phyloP scores from a whole-genome alignment of 148 eudicot species.

The Rhododendron ovatum region DNA sequence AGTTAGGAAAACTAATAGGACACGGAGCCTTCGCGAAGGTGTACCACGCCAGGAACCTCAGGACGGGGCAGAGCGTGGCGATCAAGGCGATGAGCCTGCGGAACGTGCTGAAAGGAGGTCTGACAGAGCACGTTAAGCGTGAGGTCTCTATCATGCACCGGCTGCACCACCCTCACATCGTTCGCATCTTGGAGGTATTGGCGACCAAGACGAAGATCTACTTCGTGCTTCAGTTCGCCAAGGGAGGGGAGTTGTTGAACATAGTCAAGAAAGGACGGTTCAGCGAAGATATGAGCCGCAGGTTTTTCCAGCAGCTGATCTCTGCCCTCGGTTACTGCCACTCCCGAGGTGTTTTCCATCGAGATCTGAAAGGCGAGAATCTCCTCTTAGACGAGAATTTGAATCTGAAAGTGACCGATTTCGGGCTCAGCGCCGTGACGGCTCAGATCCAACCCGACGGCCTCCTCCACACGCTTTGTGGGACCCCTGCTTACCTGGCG shows the following conservation, averaged over 20 bases:
- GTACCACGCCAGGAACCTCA: constrained; percentile 51
- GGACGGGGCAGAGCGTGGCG: constrained; percentile 59
- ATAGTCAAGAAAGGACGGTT: constrained; percentile 51
- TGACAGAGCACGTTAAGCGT: constrained; percentile 34
- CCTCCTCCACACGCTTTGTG: constrained; percentile 58
- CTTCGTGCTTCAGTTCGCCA: constrained; percentile 64
- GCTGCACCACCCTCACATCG: constrained; percentile 52
- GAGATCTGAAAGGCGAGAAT: constrained; percentile 68
- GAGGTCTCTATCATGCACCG: constrained; percentile 62
- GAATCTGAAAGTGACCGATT: constrained; percentile 52
- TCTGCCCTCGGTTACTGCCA: constrained; percentile 64
- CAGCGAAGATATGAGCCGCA: constrained; percentile 61
- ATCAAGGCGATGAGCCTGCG: constrained; percentile 46
- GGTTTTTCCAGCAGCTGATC: constrained; percentile 60
- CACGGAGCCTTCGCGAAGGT: constrained; percentile 68
- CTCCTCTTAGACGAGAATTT: constrained; percentile 59
- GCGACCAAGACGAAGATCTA: constrained; percentile 56
- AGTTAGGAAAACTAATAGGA: constrained; percentile 55
- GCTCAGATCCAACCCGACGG: constrained; percentile 41
- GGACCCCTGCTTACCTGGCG: constrained; percentile 84
- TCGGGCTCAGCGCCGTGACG: constrained; percentile 55
- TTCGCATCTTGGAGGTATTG: constrained; percentile 51
- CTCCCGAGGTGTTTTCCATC: constrained; percentile 58
- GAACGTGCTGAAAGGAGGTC: constrained; percentile 23
- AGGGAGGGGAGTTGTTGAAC: constrained; percentile 69